These are phyloP conservation scores for Pythium angustatum DNA, from an alignment of 352 stramenopile genomes.

Conservation along the genomic window DNA sequence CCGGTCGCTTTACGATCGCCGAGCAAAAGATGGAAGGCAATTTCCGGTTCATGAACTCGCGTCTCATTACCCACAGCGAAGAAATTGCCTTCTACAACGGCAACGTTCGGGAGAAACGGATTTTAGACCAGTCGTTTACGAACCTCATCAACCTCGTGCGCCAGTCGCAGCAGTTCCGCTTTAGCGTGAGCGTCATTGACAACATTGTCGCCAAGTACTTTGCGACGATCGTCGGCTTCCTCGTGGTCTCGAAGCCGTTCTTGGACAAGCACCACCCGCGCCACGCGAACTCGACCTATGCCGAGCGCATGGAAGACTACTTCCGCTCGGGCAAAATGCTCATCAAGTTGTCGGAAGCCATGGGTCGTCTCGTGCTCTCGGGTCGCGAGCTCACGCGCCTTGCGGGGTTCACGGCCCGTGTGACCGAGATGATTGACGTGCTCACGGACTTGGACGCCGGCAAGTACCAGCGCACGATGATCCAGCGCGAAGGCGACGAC, in stretches of 20 bases:
- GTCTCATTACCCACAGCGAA: conserved; percentile 88
- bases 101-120: conserved; percentile 80
- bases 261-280: conserved; percentile 57
- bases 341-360: conserved; percentile 83
- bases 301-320: conserved; percentile 83
- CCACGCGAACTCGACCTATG: conserved; percentile 62
- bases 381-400: conserved; percentile 83
- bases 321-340: conserved; percentile 86
- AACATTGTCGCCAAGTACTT: conserved; percentile 89
- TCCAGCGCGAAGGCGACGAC: conserved; percentile 47
- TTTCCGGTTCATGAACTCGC: conserved; percentile 88
- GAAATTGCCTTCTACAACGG: conserved; percentile 92
- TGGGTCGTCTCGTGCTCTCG: conserved; percentile 84
- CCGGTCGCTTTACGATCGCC: conserved; percentile 76
- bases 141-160: conserved; percentile 64
- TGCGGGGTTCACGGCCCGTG: conserved; percentile 72
- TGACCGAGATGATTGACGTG: conserved; percentile 83
- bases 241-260: conserved; percentile 76
- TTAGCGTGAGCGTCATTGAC: conserved; percentile 80
- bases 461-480: conserved; percentile 77
- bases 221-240: conserved; percentile 81
- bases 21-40: conserved; percentile 84
- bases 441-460: conserved; percentile 61
- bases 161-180: conserved; percentile 83
- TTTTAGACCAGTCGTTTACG: conserved; percentile 73